Evolutionary conservation across 352 stramenopile species (phyloP).

Genomic region (Phytopythium mirpurense): DNA sequence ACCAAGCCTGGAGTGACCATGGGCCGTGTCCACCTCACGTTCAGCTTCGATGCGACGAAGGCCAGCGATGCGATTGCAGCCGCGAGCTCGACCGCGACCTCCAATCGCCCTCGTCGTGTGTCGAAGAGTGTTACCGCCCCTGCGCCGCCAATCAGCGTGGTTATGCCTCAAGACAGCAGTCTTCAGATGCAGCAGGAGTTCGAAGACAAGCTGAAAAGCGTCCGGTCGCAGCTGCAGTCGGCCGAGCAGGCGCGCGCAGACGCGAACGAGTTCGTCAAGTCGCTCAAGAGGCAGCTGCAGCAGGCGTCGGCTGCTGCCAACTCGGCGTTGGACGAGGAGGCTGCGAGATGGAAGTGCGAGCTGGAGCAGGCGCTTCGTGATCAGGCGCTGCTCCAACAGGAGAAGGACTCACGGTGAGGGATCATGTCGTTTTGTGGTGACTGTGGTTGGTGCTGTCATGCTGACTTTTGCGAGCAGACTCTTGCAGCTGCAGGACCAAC

Average conservation of each 20-base stretch:
- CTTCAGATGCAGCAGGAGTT: conserved; percentile 10
- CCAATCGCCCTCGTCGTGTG: background rate
- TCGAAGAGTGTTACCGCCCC: background rate
- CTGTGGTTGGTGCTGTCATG: too few relatives aligned
- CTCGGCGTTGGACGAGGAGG: conserved; percentile 21
- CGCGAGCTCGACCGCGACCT: background rate
- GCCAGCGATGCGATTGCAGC: conserved; percentile 6
- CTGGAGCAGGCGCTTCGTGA: conserved; percentile 47
- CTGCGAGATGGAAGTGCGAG: conserved; percentile 44
- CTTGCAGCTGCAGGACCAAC: conserved; percentile 18
- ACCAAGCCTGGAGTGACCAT: conserved; percentile 11
- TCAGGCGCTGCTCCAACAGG: conserved; percentile 33
- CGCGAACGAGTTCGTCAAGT: conserved; percentile 42
- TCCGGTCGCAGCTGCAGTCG: conserved; percentile 17
- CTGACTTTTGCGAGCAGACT: conserved; percentile 12
- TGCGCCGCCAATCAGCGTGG: background rate
- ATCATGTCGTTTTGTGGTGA: background rate
- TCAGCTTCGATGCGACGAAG: conserved; percentile 60
- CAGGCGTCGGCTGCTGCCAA: conserved; percentile 15
- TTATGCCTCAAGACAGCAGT: conserved; percentile 5
- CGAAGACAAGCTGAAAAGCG: conserved; percentile 14
- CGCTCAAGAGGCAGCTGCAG: conserved; percentile 41
- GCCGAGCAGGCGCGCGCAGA: conserved; percentile 36
- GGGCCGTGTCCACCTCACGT: conserved; percentile 42
- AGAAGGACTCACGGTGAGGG: conserved; percentile 30